Evolutionary conservation across 2,329 filamentous ascomycete genomes (phyloP).

Genomic region (Grosmannia huntii): DNA sequence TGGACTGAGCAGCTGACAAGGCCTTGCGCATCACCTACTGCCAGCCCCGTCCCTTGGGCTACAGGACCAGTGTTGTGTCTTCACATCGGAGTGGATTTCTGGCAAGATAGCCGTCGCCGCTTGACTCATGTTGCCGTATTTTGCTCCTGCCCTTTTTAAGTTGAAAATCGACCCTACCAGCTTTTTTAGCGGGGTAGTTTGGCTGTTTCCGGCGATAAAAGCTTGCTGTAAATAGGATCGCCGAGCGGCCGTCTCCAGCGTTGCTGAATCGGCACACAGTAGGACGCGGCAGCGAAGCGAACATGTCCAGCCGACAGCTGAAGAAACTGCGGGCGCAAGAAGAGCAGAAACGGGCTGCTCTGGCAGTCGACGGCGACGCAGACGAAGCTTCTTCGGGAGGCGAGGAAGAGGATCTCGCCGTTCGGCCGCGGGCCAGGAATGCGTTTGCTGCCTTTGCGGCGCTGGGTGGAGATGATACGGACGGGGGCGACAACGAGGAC

Average conservation of each 20-base stretch:
- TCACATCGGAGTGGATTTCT: too few relatives aligned
- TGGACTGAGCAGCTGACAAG: too few relatives aligned
- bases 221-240: background rate
- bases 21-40: too few relatives aligned
- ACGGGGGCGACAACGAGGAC: conserved; percentile 21
- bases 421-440: conserved; percentile 3
- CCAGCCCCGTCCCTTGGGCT: too few relatives aligned
- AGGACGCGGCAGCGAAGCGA: background rate
- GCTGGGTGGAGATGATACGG: conserved; percentile 30
- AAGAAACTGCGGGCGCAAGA: conserved; percentile 39
- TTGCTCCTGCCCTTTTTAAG: background rate
- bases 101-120: background rate
- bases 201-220: background rate
- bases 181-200: background rate
- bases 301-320: conserved; percentile 39
- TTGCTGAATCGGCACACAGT: background rate
- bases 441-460: conserved; percentile 38
- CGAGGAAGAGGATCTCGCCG: background rate
- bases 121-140: background rate
- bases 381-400: conserved; percentile 14
- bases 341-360: conserved; percentile 17
- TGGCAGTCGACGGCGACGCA: conserved; percentile 9
- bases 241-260: too few relatives aligned
- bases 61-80: too few relatives aligned
- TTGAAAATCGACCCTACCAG: background rate